Evolutionary conservation across 768 basidiomycete species (phyloP), one percentile per base, ranked within the genome.

Genomic region (Coprinellus aureogranulatus): DNA sequence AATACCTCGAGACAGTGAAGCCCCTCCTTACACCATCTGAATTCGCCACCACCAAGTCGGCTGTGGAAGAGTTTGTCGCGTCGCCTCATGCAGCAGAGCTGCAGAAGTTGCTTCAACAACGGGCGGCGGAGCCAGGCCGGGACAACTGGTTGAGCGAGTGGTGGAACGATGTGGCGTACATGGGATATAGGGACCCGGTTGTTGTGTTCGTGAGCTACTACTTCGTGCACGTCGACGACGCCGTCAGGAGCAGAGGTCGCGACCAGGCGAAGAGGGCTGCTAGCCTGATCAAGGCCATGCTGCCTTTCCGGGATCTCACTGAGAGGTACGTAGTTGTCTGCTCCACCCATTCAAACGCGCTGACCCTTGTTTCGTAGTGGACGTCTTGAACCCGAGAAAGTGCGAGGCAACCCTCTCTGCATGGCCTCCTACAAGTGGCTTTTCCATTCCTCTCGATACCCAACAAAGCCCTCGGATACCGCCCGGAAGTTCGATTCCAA

Each of bases 361-460:
- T 61, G 2, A 11, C 37, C 25, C 23, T 48, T 30, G n/a, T n/a
- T n/a, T n/a, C 51, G 2, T 58, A 92, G 89, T 61, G 81, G 88
- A 58, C 77, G 81, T 46, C 81, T 98, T 23, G 92, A 93, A 70
- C 95, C 96, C 1, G 96, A 99, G 66, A 94, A 85, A 71, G 81
- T 89, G 23, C 81, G 83, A 55, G 86, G 83, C 23, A 76, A 76
- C 16, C 94, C 97, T 2, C 77, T 98, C 8, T 89, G 89, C 72
- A 97, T 96, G 92, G 78, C 77, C 0, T 92, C 92, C n/a, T 97
- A 96, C 82, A 88, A 94, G 70, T 96, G 94, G 88, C 80, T 98
- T 79, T 99, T 99, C 84, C 97, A 98, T 72, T 79, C 95, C 0
- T 86, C 83, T n/a, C 87, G 97, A 22, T 88, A 93, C 70, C 97